Base-by-base conservation (phyloP, 164 flowering plant species). In the Warburgia ugandensis region DNA sequence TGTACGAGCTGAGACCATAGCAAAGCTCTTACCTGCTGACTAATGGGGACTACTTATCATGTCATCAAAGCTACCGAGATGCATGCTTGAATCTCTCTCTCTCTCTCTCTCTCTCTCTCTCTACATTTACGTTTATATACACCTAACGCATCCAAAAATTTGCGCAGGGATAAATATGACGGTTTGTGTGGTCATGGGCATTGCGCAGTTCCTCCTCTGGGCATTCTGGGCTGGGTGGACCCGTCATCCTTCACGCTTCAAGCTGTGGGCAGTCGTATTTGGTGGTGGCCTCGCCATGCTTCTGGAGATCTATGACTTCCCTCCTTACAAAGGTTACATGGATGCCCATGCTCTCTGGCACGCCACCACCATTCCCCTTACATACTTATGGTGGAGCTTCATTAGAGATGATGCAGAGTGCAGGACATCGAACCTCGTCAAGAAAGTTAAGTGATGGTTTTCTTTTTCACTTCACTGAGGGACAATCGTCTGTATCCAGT, bases 331-430 rank as follows among this genome's bases (percentile, higher is more conserved):
- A 22, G 94, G 88, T 35, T 76, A 50, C 44, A 64, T 91, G 23
- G 96, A 91, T 57, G 88, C 95, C 19, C 96, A 85, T 66, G 96
- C 90, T 51, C 64, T 85, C 19, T 78, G 84, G 84, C 86, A 81
- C 47, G 88, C 88, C 31, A 54, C 78, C 23, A 69, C 73, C 28
- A 72, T 83, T 20, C 95, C 95, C 22, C 74, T 88, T 42, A 67
- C 86, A 8, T 87, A 68, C 59, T 64, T 91, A 12, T 79, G 85
- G 90, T 91, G 98, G 98, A 85, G 88, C 67, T 87, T 87, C 59
- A 61, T 78, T 68, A 71, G 74, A 64, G 94, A 87, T 37, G 98
- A 91, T 31, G 81, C 78, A 0, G 87, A 77, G 68, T 81, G 74
- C 59, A 66, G 77, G 41, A 87, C 95, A 22, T 45, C 74, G 20